These are phyloP conservation scores for Monilinia fructicola DNA, from an alignment of 2,329 filamentous ascomycete species.

Conservation along the genomic window DNA sequence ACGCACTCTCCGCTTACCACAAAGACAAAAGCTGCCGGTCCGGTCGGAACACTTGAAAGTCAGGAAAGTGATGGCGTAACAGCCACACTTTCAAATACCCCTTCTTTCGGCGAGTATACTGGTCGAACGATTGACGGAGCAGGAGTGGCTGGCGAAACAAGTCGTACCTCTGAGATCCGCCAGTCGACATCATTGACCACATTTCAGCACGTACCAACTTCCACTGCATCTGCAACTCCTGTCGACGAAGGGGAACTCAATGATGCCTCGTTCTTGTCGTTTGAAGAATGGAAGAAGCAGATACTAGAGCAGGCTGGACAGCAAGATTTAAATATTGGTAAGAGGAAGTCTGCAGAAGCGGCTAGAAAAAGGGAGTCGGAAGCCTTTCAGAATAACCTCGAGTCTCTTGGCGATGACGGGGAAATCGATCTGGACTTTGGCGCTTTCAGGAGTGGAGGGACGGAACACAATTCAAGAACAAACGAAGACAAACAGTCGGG, in stretches of 20 bases:
- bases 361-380: conserved; percentile 53
- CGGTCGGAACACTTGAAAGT: neutral
- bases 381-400: conserved; percentile 66
- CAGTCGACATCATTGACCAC: conserved; percentile 18
- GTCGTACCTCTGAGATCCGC: conserved; percentile 6
- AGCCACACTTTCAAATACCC: neutral
- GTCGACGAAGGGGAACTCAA: conserved; percentile 37
- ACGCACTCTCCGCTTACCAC: conserved; percentile 27
- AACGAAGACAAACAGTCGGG: conserved; percentile 30
- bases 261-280: conserved; percentile 85
- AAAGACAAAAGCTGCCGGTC: neutral
- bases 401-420: conserved; percentile 80
- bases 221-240: conserved; percentile 25
- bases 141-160: conserved; percentile 17
- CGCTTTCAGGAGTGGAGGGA: conserved; percentile 53
- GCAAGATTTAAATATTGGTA: conserved; percentile 65
- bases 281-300: conserved; percentile 97
- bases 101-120: conserved; percentile 14
- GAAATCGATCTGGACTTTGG: conserved; percentile 78
- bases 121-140: conserved; percentile 10
- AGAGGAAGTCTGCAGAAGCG: conserved; percentile 48
- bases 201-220: conserved; percentile 8
- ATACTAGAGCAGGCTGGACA: conserved; percentile 86
- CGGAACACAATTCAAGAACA: conserved; percentile 26
- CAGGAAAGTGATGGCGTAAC: neutral